A percentile compares a stretch with the other conserved stretches of the same genome.
phyloP scores from a whole-genome alignment of 108 stramenopile genomes.

The Pseudonitzschia multiseries region DNA sequence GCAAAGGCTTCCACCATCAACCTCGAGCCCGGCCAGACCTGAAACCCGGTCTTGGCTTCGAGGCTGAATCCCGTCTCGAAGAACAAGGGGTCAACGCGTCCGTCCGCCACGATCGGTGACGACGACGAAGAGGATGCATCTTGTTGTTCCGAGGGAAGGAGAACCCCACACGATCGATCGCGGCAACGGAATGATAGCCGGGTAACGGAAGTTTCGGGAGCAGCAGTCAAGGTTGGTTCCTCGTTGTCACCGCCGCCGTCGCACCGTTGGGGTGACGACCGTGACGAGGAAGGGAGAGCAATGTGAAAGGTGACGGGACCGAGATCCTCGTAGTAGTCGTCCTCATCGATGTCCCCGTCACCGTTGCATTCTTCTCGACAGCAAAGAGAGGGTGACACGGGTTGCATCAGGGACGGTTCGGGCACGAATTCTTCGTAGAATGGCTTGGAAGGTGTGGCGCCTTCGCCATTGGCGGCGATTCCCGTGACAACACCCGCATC shows the following conservation, averaged over 20 bases:
- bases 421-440: background rate
- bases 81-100: background rate
- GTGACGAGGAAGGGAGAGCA: background rate
- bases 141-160: background rate
- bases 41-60: background rate
- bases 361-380: background rate
- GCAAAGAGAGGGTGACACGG: background rate
- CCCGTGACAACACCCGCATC: no score
- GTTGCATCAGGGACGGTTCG: background rate
- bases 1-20: background rate
- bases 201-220: background rate
- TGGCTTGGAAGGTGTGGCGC: no score
- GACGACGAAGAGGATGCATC: background rate
- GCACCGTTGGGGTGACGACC: background rate
- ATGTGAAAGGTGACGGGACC: constrained; percentile 4
- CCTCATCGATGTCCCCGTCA: background rate
- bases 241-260: no score
- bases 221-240: no score
- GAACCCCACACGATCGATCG: background rate
- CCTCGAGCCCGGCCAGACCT: constrained; percentile 1
- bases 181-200: background rate
- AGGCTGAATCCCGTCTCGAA: background rate
- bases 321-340: background rate
- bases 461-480: no score
- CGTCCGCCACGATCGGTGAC: background rate